Conservation (phyloP, 176 grass and related monocot genomes). For the Paspalum vaginatum region DNA sequence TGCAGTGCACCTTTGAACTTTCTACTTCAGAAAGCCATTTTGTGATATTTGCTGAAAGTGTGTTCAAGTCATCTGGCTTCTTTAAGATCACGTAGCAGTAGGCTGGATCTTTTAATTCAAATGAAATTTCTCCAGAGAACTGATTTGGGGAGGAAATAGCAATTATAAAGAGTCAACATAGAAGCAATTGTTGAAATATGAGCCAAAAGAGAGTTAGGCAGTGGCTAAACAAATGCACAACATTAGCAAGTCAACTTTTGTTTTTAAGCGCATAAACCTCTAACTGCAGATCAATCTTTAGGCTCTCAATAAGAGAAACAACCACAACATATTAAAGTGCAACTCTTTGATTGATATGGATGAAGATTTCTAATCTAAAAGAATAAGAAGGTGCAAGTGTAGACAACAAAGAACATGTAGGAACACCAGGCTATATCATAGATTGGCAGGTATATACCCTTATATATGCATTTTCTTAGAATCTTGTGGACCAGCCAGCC, state of each 20-base stretch:
- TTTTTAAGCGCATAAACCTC: constrained; percentile 2
- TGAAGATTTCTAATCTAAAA: constrained; percentile 30
- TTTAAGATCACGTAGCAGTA: constrained; percentile 74
- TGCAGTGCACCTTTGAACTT: constrained; percentile 66
- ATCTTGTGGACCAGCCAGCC: too few species aligned
- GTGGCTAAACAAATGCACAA: neutral
- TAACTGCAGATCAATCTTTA: constrained; percentile 10
- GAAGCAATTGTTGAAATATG: constrained; percentile 17
- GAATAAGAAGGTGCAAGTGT: neutral
- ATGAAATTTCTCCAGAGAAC: constrained; percentile 85
- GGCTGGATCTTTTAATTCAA: constrained; percentile 89
- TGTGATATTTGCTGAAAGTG: constrained; percentile 72
- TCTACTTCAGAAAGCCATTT: constrained; percentile 92
- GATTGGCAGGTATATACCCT: neutral
- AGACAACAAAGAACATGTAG: constrained; percentile 13
- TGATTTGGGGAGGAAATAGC: constrained; percentile 42
- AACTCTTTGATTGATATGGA: constrained; percentile 4
- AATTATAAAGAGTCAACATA: constrained; percentile 29
- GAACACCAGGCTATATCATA: constrained; percentile 10
- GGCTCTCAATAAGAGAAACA: neutral
- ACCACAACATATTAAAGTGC: neutral
- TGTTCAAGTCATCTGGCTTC: constrained; percentile 74
- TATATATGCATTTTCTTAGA: neutral
- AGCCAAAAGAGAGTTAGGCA: neutral
- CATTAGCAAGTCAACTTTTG: constrained; percentile 12